Base-by-base conservation (phyloP, 495 filamentous ascomycete genomes). In the Margaritispora aquatica region DNA sequence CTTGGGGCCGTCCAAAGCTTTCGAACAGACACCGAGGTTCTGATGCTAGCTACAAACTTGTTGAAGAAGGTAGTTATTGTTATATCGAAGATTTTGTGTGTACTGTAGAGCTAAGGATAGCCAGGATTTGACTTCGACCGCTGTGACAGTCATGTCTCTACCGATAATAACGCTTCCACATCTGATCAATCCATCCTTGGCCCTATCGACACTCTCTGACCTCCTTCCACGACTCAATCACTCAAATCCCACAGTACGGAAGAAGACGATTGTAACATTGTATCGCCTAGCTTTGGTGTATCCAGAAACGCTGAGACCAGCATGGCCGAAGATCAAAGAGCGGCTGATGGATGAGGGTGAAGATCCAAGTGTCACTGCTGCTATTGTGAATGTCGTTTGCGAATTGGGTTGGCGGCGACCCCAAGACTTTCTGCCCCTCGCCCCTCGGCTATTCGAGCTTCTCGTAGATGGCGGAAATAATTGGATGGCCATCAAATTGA, bases 401-500 rank as follows among this genome's bases (percentile, higher is more conserved):
- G 94, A 98, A 71, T 77, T 98, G 20, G 95, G 94, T 1, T 96
- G 93, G 86, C 80, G 94, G 62, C 82, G 96, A 60, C 94, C 94
- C 1, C 85, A 89, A 60, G 96, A 98, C 69, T 97, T 97, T 64
- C 80, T 98, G 1, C 88, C 95, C 8, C 75, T 98, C 15, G 94
- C 94, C 4, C 94, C 95, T 11, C 80, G 94, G 52, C 75, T 98
- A 29, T 98, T 97, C 62, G 90, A 95, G 54, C 76, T 98, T 11
- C 75, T 98, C 10, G 92, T 96, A n/a, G 88, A 93, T 53, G 83
- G 90, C 27, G 88, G 87, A 5, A 97, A 98, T 69, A 98, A 98
- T 73, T 98, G 94, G 94, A 97, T 98, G 93, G 92, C 91, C 29
- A 97, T 98, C 68, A 98, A 98, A 66, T 83, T 97, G 55, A 98